These are phyloP conservation scores for Pseudozyma thailandica DNA, from an alignment of 1,284 basidiomycete species.

Conservation along the genomic window DNA sequence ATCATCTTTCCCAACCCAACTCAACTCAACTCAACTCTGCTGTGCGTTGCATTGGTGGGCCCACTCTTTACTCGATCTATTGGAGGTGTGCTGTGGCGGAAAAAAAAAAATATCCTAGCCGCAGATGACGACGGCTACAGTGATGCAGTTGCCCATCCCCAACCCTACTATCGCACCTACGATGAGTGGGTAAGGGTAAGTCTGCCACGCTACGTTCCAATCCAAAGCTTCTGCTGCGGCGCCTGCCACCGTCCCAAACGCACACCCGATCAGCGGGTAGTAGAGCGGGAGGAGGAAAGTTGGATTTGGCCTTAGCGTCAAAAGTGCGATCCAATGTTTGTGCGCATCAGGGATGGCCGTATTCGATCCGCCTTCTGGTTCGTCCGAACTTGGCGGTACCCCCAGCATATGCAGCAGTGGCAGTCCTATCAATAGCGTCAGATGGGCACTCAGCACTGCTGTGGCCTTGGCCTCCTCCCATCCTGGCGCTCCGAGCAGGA, in stretches of 20 bases:
- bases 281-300: slow-evolving; percentile 27
- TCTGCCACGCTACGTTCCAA: slow-evolving; percentile 28
- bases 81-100: neutral
- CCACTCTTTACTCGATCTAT: neutral
- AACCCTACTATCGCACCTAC: slow-evolving; percentile 18
- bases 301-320: slow-evolving; percentile 21
- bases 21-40: too few species aligned
- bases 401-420: slow-evolving; percentile 22
- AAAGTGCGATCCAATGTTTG: slow-evolving; percentile 7
- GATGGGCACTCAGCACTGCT: slow-evolving; percentile 2
- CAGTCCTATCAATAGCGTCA: slow-evolving; percentile 14
- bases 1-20: too few species aligned
- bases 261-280: slow-evolving; percentile 12
- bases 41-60: too few species aligned
- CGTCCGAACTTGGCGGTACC: slow-evolving; percentile 2
- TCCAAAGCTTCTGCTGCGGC: slow-evolving; percentile 24
- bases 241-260: neutral
- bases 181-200: slow-evolving; percentile 38
- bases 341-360: slow-evolving; percentile 2
- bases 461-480: neutral
- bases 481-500: slow-evolving; percentile 9
- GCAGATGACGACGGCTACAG: slow-evolving; percentile 15
- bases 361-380: neutral
- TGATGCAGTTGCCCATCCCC: slow-evolving; percentile 6
- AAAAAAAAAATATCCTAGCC: slow-evolving; percentile 4